Evolutionary conservation across 108 stramenopile genomes (phyloP).

Genomic region (Pseudonitzschia delicatissima): DNA sequence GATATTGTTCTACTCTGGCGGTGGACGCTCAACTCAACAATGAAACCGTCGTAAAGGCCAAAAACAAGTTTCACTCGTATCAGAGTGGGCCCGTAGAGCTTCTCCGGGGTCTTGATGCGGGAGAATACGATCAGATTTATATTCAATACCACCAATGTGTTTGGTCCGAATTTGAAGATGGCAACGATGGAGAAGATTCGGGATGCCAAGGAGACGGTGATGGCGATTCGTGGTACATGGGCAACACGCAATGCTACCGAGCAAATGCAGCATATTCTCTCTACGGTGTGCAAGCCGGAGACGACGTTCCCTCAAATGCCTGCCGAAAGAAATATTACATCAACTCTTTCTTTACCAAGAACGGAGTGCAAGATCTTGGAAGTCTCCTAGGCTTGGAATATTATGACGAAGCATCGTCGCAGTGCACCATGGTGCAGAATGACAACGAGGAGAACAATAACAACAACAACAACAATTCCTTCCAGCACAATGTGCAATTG

Average conservation of each 20-base stretch:
- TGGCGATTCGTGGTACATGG: constrained; percentile 43
- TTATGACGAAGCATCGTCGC: constrained; percentile 12
- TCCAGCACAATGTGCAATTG: neutral
- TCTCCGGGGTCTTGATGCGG: neutral
- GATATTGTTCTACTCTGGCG: neutral
- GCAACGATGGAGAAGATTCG: constrained; percentile 5
- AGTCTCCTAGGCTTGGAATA: constrained; percentile 16
- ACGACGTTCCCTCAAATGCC: neutral
- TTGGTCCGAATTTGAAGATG: constrained; percentile 24
- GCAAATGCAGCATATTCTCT: constrained; percentile 63
- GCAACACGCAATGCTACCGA: constrained; percentile 40
- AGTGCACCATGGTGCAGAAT: constrained; percentile 2
- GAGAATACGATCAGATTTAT: constrained; percentile 36
- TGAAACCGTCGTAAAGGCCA: neutral
- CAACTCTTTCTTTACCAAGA: constrained; percentile 46
- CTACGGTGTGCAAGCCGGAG: constrained; percentile 38
- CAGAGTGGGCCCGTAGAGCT: neutral
- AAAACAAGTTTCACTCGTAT: constrained; percentile 2
- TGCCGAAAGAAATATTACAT: constrained; percentile 38
- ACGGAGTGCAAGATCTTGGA: constrained; percentile 24
- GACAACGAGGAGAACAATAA: constrained; percentile 12
- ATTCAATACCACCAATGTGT: constrained; percentile 42
- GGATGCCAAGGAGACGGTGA: constrained; percentile 19
- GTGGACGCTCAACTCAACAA: neutral
- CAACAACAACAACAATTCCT: neutral